Percentiles rank a stretch among this genome's conserved stretches.
Evolutionary conservation across 2,329 filamentous ascomycete genomes (phyloP).

Genomic region (Helotiales sp.): DNA sequence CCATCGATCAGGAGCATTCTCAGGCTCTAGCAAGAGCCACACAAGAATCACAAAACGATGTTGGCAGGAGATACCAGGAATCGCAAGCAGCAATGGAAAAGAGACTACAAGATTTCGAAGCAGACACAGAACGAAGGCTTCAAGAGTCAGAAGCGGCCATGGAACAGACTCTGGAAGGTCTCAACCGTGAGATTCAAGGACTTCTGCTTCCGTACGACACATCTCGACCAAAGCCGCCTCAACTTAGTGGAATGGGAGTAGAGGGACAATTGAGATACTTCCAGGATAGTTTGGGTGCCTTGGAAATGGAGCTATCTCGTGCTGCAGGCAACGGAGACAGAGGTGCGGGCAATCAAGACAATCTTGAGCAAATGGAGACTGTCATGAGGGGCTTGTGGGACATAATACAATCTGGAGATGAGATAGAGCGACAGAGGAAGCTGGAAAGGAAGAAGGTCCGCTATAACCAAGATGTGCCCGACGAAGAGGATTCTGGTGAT

Average conservation of each 20-base stretch:
- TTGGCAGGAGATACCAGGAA: background rate
- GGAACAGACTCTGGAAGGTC: slow-evolving; percentile 55
- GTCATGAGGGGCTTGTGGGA: slow-evolving; percentile 53
- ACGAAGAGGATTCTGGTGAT: slow-evolving; percentile 62
- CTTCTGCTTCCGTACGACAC: slow-evolving; percentile 52
- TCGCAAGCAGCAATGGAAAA: slow-evolving; percentile 5
- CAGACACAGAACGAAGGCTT: background rate
- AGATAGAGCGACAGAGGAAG: slow-evolving; percentile 54
- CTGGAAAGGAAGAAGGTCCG: slow-evolving; percentile 53
- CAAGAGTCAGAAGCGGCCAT: slow-evolving; percentile 31
- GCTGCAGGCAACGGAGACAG: slow-evolving; percentile 22
- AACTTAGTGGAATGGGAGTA: slow-evolving; percentile 54
- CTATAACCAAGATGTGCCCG: slow-evolving; percentile 55
- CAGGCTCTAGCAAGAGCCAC: slow-evolving; percentile 4
- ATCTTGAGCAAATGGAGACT: slow-evolving; percentile 55
- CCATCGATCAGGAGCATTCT: slow-evolving; percentile 57
- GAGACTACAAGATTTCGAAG: slow-evolving; percentile 7
- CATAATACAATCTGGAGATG: slow-evolving; percentile 49
- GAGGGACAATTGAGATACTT: slow-evolving; percentile 70
- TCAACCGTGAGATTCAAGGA: slow-evolving; percentile 65
- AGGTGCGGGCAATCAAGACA: slow-evolving; percentile 37
- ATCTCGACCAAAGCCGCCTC: slow-evolving; percentile 57
- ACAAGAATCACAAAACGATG: slow-evolving; percentile 1
- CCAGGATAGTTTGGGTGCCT: slow-evolving; percentile 55
- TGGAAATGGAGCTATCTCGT: slow-evolving; percentile 39